Conservation (phyloP, 805 yeast genomes). For the Pachysolen tannophilus region DNA sequence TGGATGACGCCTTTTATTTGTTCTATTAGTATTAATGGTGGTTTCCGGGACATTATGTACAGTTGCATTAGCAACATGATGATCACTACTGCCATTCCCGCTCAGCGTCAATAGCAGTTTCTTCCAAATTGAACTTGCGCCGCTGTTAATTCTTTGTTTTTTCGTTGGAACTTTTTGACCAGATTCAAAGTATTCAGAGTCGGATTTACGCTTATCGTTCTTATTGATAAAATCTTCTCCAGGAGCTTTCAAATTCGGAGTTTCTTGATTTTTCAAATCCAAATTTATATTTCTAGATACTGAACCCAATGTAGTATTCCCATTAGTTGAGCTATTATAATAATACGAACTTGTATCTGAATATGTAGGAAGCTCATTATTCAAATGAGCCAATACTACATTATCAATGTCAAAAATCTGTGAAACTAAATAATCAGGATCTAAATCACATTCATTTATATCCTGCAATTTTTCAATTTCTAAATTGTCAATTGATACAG, state of each 20-base stretch:
- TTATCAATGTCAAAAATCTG: slow-evolving; percentile 53
- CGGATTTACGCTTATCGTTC: slow-evolving; percentile 4
- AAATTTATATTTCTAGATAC: no score
- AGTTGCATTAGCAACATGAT: not conserved
- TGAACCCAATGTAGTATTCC: slow-evolving; percentile 17
- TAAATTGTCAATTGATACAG: no score
- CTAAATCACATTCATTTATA: slow-evolving; percentile 60
- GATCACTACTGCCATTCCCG: not conserved
- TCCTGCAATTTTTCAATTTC: slow-evolving; percentile 61
- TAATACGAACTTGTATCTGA: slow-evolving; percentile 3
- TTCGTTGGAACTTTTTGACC: slow-evolving; percentile 3
- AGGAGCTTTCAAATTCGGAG: slow-evolving; percentile 8
- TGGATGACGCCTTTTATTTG: slow-evolving; percentile 1
- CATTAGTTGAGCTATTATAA: slow-evolving; percentile 9
- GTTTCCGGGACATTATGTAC: not conserved
- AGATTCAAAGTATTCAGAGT: slow-evolving; percentile 8
- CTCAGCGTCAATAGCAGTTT: no score
- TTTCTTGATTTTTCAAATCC: slow-evolving; percentile 6
- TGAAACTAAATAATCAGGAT: slow-evolving; percentile 61
- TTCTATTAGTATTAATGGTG: not conserved
- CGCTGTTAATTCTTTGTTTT: slow-evolving; percentile 1
- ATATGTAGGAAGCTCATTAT: slow-evolving; percentile 24
- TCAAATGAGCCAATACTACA: slow-evolving; percentile 36
- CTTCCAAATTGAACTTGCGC: slow-evolving; percentile 10
- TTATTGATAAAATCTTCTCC: not conserved